Base-by-base conservation (phyloP, 352 stramenopile species). In the Thalassiosira hispida region DNA sequence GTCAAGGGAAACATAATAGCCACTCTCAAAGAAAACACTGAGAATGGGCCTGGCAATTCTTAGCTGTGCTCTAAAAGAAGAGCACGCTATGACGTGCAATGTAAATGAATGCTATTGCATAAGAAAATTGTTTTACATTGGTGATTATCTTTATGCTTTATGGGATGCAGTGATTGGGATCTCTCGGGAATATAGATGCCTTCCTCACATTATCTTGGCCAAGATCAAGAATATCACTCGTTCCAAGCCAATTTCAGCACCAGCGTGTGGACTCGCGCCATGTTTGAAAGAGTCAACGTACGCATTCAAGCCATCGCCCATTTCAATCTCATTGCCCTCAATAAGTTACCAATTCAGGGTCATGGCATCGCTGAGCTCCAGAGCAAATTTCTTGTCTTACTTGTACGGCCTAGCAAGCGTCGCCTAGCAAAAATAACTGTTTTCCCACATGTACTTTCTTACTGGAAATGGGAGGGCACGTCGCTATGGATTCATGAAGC, bases 341-440 rank as follows among this genome's bases (percentile, higher is more conserved):
- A 93, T 70, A 44, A 90, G 92, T 86, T 22, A 99, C 88, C 57
- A 99, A 83, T 65, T 94, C 94, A 40, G 97, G 91, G 91, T 99
- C 97, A 90, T 99, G 97, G 75, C 99, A 97, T 89, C 98, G 96
- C 91, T 99, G 98, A 6, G 98, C 98, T 33, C 98, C 98, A 12
- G 96, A 99, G 38, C 98, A 96, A 84, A 99, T 99, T 91, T 99
- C 98, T 89, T 99, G 96, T 47, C 97, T n/a, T n/a, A n/a, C n/a
- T n/a, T n/a, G n/a, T n/a, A n/a, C n/a, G n/a, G n/a, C n/a, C n/a
- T n/a, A n/a, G n/a, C n/a, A n/a, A n/a, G n/a, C n/a, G n/a, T n/a
- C n/a, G n/a, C n/a, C n/a, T n/a, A n/a, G n/a, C n/a, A n/a, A n/a
- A n/a, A n/a, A n/a, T n/a, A n/a, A n/a, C n/a, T n/a, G n/a, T n/a